Evolutionary conservation across 768 basidiomycete genomes (phyloP).

Genomic region (Suillus decipiens): DNA sequence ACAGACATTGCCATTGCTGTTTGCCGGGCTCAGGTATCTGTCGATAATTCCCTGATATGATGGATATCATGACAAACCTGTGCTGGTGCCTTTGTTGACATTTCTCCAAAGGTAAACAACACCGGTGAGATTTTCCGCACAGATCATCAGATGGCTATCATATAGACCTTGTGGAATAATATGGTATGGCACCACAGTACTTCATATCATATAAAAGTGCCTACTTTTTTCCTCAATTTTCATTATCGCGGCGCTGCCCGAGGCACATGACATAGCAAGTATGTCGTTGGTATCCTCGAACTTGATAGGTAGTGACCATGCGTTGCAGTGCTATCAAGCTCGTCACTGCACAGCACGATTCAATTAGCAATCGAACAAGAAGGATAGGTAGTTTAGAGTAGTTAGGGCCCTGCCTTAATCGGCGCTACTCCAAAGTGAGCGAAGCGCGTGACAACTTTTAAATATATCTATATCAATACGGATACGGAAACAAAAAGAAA

Average conservation of each 20-base stretch:
- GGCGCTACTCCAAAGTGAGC: constrained; percentile 87
- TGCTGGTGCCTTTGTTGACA: neutral
- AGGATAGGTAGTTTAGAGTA: constrained; percentile 53
- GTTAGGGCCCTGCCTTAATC: constrained; percentile 82
- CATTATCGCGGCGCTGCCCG: constrained; percentile 88
- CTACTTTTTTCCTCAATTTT: constrained; percentile 85
- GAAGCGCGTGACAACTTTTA: too few species aligned
- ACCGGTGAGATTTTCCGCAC: too few species aligned
- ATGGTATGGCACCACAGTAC: constrained; percentile 82
- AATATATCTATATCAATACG: too few species aligned
- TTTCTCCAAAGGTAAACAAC: neutral
- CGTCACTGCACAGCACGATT: constrained; percentile 52
- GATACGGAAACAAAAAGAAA: neutral
- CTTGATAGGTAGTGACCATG: constrained; percentile 92
- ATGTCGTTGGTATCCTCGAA: constrained; percentile 92
- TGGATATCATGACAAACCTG: neutral
- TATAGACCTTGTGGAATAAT: constrained; percentile 67
- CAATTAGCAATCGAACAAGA: neutral
- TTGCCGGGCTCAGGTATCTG: neutral
- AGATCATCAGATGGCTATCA: too few species aligned
- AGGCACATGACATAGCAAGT: constrained; percentile 95
- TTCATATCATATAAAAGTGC: constrained; percentile 34
- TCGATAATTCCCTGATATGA: neutral
- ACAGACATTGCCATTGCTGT: neutral
- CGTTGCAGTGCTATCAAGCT: constrained; percentile 76